Base-by-base conservation (phyloP, 225 moss, liverwort and hornwort genomes). In the Bryoerythrophyllum caledonicum region DNA sequence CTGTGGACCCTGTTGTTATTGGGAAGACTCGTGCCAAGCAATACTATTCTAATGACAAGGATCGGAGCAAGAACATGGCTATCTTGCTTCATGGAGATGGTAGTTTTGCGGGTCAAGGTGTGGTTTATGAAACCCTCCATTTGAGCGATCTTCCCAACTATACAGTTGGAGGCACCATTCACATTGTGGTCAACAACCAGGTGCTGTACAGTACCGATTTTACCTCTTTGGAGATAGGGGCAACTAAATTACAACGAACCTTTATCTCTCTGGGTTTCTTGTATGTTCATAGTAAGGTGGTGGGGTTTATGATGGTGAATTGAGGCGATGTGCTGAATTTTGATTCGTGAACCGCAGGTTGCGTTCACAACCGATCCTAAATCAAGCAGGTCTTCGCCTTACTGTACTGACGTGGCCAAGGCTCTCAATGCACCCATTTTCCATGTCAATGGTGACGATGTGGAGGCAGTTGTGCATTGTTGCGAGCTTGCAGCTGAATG, bases 331-430 rank as follows among this genome's bases (percentile, higher is more conserved):
- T 28, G 51, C 44, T 70, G 74, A 70, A n/a, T 38, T 10, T 60
- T 74, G 53, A 35, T 12, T 59, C 65, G 55, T 71, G 12, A 71
- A 68, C 43, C 11, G 68, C 84, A 84, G 84, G 87, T 88, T 78
- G 97, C 97, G 44, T 97, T 97, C 63, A 97, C 97, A n/a, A 97
- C 97, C n/a, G 97, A 97, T 81, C 97, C 97, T 24, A 97, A 97
- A 78, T 78, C 88, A 43, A 94, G 97, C 82, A 88, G 97, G 25
- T 97, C 97, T 41, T 97, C 97, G 4, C 94, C 97, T 43, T 97
- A 97, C 70, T 97, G 97, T 81, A 97, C 97, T 64, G 97, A 97
- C 30, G 97, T 97, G 75, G 97, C 93, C 59, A 97, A 97, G 84
- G 94, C 97, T 69, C 86, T 97, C 61, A 94, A 91, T 79, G 97